Percentiles rank a stretch among this genome's conserved stretches.
Evolutionary conservation across 225 moss, liverwort and hornwort species (phyloP).

Genomic region (Sphagnum contortum): DNA sequence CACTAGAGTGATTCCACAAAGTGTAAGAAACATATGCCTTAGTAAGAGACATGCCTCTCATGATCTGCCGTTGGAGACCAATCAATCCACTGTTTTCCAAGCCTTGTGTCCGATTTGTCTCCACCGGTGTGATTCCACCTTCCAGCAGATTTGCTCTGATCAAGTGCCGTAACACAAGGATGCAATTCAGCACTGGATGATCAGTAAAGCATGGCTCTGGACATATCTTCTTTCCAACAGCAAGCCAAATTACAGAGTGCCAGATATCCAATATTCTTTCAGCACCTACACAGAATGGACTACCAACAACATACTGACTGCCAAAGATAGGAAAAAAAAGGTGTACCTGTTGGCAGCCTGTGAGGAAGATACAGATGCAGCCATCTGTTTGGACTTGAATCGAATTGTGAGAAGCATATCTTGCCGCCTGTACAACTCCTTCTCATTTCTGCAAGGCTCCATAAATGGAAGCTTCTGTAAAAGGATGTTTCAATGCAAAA

Average conservation of each 20-base stretch:
- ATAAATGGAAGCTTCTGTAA: no score
- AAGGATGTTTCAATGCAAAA: no score
- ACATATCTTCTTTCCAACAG: no score
- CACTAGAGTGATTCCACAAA: no score
- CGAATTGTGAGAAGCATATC: slow-evolving; percentile 61
- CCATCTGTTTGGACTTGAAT: slow-evolving; percentile 69
- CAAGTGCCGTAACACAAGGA: slow-evolving; percentile 31
- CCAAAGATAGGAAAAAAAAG: background rate
- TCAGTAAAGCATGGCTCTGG: background rate
- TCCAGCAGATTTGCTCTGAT: slow-evolving; percentile 38
- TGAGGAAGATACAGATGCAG: slow-evolving; percentile 44
- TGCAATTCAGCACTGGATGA: background rate
- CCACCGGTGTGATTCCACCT: slow-evolving; percentile 35
- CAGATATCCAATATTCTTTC: no score
- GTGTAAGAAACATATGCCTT: no score
- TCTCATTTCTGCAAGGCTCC: slow-evolving; percentile 49
- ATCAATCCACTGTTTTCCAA: slow-evolving; percentile 77
- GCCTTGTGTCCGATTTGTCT: slow-evolving; percentile 70
- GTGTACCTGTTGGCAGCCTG: slow-evolving; percentile 53
- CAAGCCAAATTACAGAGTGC: no score
- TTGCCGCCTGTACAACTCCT: slow-evolving; percentile 67
- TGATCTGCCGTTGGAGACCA: slow-evolving; percentile 65
- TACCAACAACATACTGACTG: slow-evolving; percentile 1
- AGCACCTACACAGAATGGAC: no score
- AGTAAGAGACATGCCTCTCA: slow-evolving; percentile 20